Base-by-base conservation (phyloP, 495 filamentous ascomycete genomes). In the Talaromyces wortmannii region DNA sequence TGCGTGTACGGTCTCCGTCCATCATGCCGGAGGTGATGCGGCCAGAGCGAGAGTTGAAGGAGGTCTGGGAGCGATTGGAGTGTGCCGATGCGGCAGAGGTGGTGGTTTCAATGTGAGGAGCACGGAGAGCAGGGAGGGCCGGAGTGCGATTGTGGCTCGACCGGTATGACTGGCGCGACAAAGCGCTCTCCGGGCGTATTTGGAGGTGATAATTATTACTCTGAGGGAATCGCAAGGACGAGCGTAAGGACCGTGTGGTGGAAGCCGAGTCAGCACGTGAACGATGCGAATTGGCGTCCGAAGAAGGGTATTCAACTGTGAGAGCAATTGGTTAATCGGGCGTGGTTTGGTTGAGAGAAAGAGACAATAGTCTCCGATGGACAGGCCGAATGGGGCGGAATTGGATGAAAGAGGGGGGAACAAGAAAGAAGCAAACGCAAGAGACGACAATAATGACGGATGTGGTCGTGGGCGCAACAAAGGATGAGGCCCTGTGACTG, bases 1-100 rank as follows among this genome's bases (percentile, higher is more conserved):
- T 87, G 30, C 90, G 84, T 57, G 81, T 84, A 59, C 91, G 81
- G 62, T 97, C 91, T 18, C 89, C 75, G 63, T 89, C 85, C 66
- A 89, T 76, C 65, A 85, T 81, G 64, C 84, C 89, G 59, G 90
- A 84, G 76, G 84, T 90, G 61, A 76, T 73, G 61, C 74, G 74
- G 48, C 69, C 74, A 12, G 79, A 73, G 60, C 75, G 69, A 57
- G 74, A 74, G 59, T 75, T 72, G 54, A 75, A 78, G 0, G 77
- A 79, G 15, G 65, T 67, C 48, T 70, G 69, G 11, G 72, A 71
- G 16, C 62, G 66, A 52, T 73, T 73, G 52, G 62, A 62, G 43
- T 66, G 64, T 15, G 55, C 48, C 50, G 54, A 50, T 43, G 31
- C 42, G 45, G 18, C 17, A 47, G 47, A 56, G 31, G 46, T 52